These are phyloP conservation scores for Alternaria ethzedia DNA, from an alignment of 2,329 filamentous ascomycete genomes.

Conservation along the genomic window DNA sequence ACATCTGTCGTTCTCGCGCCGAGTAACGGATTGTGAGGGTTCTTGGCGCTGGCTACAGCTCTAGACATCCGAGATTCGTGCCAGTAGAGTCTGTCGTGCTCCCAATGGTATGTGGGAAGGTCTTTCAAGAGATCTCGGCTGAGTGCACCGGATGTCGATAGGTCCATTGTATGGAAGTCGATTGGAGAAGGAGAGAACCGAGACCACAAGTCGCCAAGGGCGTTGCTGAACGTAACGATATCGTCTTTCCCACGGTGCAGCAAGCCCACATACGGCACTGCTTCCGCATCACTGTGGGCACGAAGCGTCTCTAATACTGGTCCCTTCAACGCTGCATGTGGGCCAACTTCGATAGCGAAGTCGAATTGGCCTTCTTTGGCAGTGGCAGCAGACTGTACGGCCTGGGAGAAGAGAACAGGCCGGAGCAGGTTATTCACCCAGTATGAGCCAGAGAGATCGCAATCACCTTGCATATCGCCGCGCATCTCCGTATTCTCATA, in stretches of 20 bases:
- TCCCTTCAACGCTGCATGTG: conserved; percentile 52
- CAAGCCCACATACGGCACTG: conserved; percentile 2
- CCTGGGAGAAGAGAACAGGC: conserved; percentile 1
- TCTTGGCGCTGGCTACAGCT: not conserved
- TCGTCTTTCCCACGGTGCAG: conserved; percentile 16
- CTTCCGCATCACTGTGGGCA: not conserved
- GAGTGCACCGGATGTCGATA: not conserved
- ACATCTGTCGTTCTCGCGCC: not conserved
- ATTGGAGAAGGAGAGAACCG: not conserved
- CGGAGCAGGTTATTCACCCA: not conserved
- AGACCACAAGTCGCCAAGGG: conserved; percentile 15
- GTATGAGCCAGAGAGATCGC: not conserved
- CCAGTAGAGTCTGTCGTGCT: not conserved
- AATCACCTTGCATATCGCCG: not conserved
- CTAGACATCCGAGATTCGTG: not conserved
- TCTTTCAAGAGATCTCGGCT: not conserved
- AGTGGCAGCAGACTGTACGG: not conserved
- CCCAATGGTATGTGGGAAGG: not conserved
- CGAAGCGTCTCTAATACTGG: conserved; percentile 1
- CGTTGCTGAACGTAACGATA: conserved; percentile 23
- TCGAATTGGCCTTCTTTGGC: not conserved
- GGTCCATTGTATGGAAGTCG: not conserved
- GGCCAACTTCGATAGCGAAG: conserved; percentile 51
- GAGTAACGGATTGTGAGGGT: not conserved
- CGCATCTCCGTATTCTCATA: not conserved